Evolutionary conservation across 331 rosid genomes (phyloP).

Genomic region (Telfairia occidentalis): DNA sequence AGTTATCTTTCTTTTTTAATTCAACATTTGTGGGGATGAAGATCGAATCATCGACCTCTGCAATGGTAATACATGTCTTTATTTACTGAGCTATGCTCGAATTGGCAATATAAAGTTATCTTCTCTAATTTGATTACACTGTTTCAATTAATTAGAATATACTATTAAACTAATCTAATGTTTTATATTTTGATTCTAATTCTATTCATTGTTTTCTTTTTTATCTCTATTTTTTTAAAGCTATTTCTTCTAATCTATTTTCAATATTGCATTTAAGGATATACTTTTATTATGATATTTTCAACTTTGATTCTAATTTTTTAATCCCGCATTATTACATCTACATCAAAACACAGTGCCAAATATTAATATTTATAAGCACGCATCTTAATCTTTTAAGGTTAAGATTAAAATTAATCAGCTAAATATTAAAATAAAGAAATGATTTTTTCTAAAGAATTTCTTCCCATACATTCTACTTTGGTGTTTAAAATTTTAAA

Average conservation of each 20-base stretch:
- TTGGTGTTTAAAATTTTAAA: background rate
- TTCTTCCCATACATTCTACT: background rate
- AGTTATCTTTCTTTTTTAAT: too few relatives aligned
- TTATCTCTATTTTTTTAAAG: background rate
- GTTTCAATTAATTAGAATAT: background rate
- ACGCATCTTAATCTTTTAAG: background rate
- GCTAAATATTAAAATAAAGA: background rate
- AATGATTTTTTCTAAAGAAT: background rate
- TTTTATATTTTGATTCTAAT: background rate
- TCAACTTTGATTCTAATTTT: background rate
- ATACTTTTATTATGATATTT: background rate
- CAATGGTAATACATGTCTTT: too few relatives aligned
- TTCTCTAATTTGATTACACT: background rate
- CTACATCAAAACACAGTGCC: background rate
- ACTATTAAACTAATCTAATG: background rate
- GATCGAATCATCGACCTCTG: too few relatives aligned
- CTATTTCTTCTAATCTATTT: background rate
- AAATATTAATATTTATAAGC: background rate
- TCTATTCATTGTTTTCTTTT: background rate
- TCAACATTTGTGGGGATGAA: too few relatives aligned
- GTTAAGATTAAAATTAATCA: background rate
- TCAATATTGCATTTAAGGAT: background rate
- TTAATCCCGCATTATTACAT: background rate
- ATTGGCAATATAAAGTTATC: too few relatives aligned
- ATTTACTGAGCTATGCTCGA: too few relatives aligned